phyloP scores from a whole-genome alignment of 371 early-diverging fungal species.

The Rhizopus sp. region DNA sequence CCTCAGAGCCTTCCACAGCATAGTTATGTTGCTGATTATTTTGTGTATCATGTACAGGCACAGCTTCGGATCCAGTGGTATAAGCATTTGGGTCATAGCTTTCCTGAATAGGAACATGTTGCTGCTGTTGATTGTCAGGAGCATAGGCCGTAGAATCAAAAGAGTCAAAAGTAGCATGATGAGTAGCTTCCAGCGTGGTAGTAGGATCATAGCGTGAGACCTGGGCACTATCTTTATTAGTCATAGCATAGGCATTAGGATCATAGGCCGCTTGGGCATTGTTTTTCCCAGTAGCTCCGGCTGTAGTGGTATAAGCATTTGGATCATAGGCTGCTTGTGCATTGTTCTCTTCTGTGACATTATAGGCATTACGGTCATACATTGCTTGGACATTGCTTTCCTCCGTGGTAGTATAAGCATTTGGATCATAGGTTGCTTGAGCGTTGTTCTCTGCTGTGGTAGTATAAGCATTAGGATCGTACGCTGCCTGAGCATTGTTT shows the following conservation, averaged over 20 bases:
- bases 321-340: no score
- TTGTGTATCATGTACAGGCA: background rate
- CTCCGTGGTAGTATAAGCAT: conserved; percentile 11
- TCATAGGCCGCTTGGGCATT: conserved; percentile 7
- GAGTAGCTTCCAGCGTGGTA: background rate
- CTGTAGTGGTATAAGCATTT: no score
- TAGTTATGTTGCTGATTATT: conserved; percentile 4
- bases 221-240: background rate
- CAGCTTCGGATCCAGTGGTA: background rate
- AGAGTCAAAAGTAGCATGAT: background rate
- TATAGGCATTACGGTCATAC: conserved; percentile 11
- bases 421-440: conserved; percentile 22
- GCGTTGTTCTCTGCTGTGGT: background rate
- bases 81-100: background rate
- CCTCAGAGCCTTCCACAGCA: no score
- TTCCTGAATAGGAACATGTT: background rate
- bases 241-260: conserved; percentile 5
- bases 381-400: background rate
- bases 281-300: no score
- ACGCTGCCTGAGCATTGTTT: conserved; percentile 1
- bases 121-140: background rate
- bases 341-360: no score
- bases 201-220: background rate
- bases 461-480: conserved; percentile 10
- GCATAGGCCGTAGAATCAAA: conserved; percentile 3